Evolutionary conservation across 257 asterid species (phyloP), one percentile per base, ranked within the genome.

Genomic region (Orobanche coerulescens): DNA sequence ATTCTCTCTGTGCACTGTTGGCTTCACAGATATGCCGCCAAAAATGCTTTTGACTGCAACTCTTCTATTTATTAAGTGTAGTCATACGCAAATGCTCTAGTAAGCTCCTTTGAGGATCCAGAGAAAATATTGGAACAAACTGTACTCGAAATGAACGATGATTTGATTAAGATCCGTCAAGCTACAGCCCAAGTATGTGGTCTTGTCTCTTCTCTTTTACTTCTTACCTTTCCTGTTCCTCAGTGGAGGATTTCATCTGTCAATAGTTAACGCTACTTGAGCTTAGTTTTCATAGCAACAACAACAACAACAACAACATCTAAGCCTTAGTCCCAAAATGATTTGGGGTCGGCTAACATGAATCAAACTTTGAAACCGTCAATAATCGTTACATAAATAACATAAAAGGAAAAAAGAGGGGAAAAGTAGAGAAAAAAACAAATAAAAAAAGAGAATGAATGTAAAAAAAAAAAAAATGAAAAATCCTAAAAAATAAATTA

Each of bases 41-140:
- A 19, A n/a, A 34, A 13, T 20, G 51, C 36, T 46, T 26, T 26
- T 40, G 58, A 55, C 47, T 44, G 25, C 36, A 1, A 15, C 9
- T n/a, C 44, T 8, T 37, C 24, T 20, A 3, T 63, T 34, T n/a
- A n/a, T 31, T 20, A 20, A 69, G 60, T 22, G 58, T 66, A 87
- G 89, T 81, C 92, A 36, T 86, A 79, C 70, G 95, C 83, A 50
- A 87, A 87, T 82, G 89, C 91, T 30, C 8, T 87, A 18, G 63
- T 87, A 69, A 87, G 94, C 65, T 18, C 91, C n/a, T 80, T 87
- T 8, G 95, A 87, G 75, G 95, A 87, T 70, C 95, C 94, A 14
- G 95, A 84, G 71, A 87, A 87, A 76, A 79, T 87, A 69, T 60
- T 87, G 82, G 95, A 87, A 69, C 95, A 87, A 72, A 66, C 91